Evolutionary conservation across 106 monocot genomes (phyloP).

Genomic region (Dendrobium catenatum): DNA sequence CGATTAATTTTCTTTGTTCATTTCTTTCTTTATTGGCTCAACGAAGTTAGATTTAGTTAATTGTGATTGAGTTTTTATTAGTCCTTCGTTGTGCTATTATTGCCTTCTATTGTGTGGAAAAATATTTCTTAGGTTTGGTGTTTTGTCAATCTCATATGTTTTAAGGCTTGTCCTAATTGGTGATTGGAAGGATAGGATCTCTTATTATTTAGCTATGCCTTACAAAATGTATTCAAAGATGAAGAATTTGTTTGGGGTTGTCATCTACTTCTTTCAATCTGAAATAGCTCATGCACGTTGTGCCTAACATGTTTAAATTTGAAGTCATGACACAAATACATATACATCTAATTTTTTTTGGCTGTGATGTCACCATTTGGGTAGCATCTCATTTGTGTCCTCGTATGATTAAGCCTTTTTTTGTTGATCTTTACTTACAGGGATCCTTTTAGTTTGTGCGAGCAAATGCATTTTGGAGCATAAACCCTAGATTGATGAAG

Average conservation of each 20-base stretch:
- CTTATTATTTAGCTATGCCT: not conserved
- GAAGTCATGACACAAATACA: not conserved
- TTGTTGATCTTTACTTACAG: not conserved
- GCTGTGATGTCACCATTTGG: not conserved
- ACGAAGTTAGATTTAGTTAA: not conserved
- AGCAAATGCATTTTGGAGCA: too few relatives aligned
- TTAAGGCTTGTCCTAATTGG: not conserved
- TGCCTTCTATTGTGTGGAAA: not conserved
- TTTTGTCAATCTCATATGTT: not conserved
- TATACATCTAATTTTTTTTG: not conserved
- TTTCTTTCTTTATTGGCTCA: not conserved
- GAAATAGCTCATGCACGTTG: not conserved
- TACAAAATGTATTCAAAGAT: not conserved
- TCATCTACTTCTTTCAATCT: not conserved
- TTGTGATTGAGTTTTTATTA: not conserved
- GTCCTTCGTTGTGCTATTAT: not conserved
- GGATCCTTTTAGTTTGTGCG: too few relatives aligned
- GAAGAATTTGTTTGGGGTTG: not conserved
- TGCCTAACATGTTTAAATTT: not conserved
- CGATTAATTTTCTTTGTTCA: not conserved
- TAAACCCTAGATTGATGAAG: not conserved
- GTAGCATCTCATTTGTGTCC: not conserved
- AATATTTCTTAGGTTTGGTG: not conserved
- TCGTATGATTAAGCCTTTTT: not conserved
- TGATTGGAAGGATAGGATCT: not conserved